Evolutionary conservation across 2,329 filamentous ascomycete species (phyloP).

Genomic region (Orbilia blumenaviensis): DNA sequence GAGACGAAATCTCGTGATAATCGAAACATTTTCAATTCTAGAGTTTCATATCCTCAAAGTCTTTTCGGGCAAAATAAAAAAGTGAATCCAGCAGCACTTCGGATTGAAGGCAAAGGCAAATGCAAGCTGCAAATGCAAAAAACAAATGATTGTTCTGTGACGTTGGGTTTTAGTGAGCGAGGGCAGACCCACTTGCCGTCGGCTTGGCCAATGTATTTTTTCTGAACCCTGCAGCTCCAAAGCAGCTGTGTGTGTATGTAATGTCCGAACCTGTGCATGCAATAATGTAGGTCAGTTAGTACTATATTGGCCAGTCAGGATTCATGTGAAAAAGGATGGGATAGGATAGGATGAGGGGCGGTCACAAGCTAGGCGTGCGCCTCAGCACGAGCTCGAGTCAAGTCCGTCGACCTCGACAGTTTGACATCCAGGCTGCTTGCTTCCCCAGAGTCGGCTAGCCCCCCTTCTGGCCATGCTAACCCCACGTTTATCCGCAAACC

Average conservation of each 20-base stretch:
- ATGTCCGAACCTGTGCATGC: no score
- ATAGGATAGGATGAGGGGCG: background rate
- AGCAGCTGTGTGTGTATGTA: no score
- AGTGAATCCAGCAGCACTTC: conserved; percentile 1
- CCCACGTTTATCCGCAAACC: conserved; percentile 52
- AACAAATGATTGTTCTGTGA: background rate
- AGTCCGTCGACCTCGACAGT: background rate
- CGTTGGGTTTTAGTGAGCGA: background rate
- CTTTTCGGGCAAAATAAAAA: background rate
- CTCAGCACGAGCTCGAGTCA: conserved; percentile 8
- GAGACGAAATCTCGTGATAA: conserved; percentile 12
- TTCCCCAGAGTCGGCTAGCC: conserved; percentile 20
- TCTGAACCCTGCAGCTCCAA: conserved; percentile 23
- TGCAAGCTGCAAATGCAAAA: no score
- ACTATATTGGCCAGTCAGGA: no score
- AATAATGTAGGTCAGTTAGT: no score
- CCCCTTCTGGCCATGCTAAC: conserved; percentile 21
- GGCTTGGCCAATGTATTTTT: conserved; percentile 22
- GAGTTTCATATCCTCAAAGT: background rate
- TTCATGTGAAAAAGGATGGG: conserved; percentile 50
- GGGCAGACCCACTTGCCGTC: conserved; percentile 39
- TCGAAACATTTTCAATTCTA: background rate
- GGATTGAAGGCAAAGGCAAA: conserved; percentile 4
- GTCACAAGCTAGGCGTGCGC: background rate
- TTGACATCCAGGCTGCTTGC: background rate